A percentile compares a stretch with the other conserved stretches of the same genome.
These are phyloP conservation scores for Lentinula raphanica DNA, from an alignment of 768 basidiomycete genomes.

Conservation along the genomic window DNA sequence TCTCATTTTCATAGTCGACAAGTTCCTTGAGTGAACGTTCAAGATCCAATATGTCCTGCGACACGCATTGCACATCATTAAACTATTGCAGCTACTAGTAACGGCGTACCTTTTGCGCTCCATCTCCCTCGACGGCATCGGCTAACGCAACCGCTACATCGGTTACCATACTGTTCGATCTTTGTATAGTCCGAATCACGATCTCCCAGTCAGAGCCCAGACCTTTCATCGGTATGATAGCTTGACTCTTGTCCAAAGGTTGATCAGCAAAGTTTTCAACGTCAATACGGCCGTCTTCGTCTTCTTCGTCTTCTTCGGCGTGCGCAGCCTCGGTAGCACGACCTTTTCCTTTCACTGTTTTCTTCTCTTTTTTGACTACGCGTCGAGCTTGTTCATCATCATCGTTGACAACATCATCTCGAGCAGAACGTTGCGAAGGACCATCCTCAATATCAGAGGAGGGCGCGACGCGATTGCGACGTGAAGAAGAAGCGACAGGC, in stretches of 20 bases:
- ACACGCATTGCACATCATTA: too few species aligned
- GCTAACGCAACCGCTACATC: conserved; percentile 56
- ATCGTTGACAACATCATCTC: conserved; percentile 45
- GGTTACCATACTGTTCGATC: conserved; percentile 40
- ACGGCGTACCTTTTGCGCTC: conserved; percentile 45
- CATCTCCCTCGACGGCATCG: conserved; percentile 52
- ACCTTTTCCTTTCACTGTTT: conserved; percentile 18
- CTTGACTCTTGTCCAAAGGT: conserved; percentile 53
- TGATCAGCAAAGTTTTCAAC: conserved; percentile 60
- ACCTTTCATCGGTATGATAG: conserved; percentile 48
- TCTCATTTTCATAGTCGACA: conserved; percentile 60
- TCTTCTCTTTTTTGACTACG: conserved; percentile 23
- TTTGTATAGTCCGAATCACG: conserved; percentile 45
- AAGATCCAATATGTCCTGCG: conserved; percentile 51
- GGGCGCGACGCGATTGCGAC: conserved; percentile 31
- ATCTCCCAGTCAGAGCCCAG: conserved; percentile 59
- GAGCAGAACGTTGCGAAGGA: conserved; percentile 24
- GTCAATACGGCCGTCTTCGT: conserved; percentile 52
- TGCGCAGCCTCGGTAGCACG: conserved; percentile 12
- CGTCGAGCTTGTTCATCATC: conserved; percentile 34
- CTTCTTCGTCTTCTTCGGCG: conserved; percentile 31
- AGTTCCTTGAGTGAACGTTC: conserved; percentile 65
- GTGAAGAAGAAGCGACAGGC: conserved; percentile 36
- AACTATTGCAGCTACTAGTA: too few species aligned
- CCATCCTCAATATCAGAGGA: conserved; percentile 61